These are phyloP conservation scores for Sequoiadendron giganteum DNA, from an alignment of 75 land plant genomes.

Conservation along the genomic window DNA sequence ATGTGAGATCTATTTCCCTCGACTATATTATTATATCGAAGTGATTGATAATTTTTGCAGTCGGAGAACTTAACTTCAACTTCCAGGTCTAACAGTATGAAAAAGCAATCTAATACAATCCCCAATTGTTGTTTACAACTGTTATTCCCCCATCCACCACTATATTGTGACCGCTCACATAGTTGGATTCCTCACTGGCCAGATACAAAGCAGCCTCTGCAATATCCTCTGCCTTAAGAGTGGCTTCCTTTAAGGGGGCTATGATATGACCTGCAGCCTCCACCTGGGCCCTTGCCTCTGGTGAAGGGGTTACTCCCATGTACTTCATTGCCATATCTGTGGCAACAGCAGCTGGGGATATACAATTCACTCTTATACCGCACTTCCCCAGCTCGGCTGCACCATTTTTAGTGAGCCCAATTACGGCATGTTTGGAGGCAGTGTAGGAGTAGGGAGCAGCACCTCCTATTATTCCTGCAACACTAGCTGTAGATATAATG, in stretches of 20 bases:
- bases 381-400: conserved; percentile 51
- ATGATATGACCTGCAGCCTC: not conserved
- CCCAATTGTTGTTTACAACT: not conserved
- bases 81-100: too few species aligned
- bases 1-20: too few species aligned
- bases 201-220: not conserved
- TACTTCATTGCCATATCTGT: not conserved
- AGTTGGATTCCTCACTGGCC: not conserved
- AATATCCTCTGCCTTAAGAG: conserved; percentile 1
- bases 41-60: too few species aligned
- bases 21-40: too few species aligned
- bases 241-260: not conserved
- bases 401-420: conserved; percentile 40
- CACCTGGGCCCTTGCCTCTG: not conserved
- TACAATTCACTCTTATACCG: conserved; percentile 61
- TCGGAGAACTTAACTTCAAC: too few species aligned
- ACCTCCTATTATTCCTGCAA: conserved; percentile 32
- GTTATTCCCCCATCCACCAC: not conserved
- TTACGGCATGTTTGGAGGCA: conserved; percentile 44
- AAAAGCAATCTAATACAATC: too few species aligned
- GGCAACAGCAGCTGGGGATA: conserved; percentile 32
- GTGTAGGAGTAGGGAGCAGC: conserved; percentile 39
- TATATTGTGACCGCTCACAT: conserved; percentile 6
- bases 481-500: conserved; percentile 48
- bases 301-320: too few species aligned